phyloP scores from a whole-genome alignment of 2,329 filamentous ascomycete genomes.

The Trichoderma arundinaceum region DNA sequence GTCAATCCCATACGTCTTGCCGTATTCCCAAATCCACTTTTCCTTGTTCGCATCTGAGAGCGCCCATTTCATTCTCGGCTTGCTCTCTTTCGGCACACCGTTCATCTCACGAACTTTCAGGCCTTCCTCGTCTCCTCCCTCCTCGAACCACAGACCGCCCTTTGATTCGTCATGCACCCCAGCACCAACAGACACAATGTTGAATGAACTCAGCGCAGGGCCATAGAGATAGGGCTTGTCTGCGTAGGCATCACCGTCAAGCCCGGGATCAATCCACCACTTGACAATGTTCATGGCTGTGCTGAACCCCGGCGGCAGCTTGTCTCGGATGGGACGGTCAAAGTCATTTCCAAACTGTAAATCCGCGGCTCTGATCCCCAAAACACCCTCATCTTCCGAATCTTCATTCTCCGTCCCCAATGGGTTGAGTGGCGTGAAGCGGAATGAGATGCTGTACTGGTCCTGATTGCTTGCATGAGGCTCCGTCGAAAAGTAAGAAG shows the following conservation, averaged over 20 bases:
- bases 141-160: conserved; percentile 64
- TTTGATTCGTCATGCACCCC: conserved; percentile 53
- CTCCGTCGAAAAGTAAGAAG: conserved; percentile 76
- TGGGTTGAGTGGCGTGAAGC: conserved; percentile 71
- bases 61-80: conserved; percentile 65
- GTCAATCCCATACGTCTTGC: conserved; percentile 58
- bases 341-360: conserved; percentile 97
- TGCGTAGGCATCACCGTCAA: conserved; percentile 88
- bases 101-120: conserved; percentile 51
- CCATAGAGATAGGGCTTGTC: conserved; percentile 88
- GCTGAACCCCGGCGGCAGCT: conserved; percentile 83
- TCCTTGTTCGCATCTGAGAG: conserved; percentile 55
- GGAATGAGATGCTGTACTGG: conserved; percentile 83
- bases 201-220: conserved; percentile 79
- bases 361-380: conserved; percentile 69
- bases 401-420: conserved; percentile 1
- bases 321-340: conserved; percentile 84
- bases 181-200: conserved; percentile 71
- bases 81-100: conserved; percentile 59
- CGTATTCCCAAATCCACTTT: conserved; percentile 62
- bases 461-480: conserved; percentile 71
- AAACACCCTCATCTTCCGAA: conserved; percentile 29
- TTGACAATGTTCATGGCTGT: conserved; percentile 84
- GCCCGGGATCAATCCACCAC: conserved; percentile 87
- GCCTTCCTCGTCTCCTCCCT: conserved; percentile 68